Evolutionary conservation across 1,284 basidiomycete genomes (phyloP).

Genomic region (Boletellus deceptivus): DNA sequence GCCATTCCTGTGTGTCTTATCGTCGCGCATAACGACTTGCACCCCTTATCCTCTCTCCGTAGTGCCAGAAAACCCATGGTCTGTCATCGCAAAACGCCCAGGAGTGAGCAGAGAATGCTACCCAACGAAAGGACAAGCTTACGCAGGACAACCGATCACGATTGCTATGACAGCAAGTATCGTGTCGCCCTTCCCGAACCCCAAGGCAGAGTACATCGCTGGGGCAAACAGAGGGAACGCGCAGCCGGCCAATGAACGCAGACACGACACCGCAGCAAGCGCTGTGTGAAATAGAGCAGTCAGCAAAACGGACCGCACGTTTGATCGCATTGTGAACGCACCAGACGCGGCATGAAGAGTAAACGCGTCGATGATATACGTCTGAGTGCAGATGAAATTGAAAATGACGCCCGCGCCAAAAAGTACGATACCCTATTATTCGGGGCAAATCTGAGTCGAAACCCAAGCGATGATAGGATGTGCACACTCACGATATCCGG

Average conservation of each 20-base stretch:
- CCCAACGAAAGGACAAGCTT: slow-evolving; percentile 26
- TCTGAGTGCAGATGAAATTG: slow-evolving; percentile 48
- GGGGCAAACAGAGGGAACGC: slow-evolving; percentile 69
- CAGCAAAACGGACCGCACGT: not conserved
- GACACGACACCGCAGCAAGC: slow-evolving; percentile 53
- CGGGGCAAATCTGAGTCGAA: not conserved
- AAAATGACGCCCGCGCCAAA: slow-evolving; percentile 46
- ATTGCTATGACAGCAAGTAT: slow-evolving; percentile 57
- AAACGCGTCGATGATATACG: slow-evolving; percentile 56
- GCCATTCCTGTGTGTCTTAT: not conserved
- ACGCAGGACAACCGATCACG: slow-evolving; percentile 63
- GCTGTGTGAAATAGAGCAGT: slow-evolving; percentile 34
- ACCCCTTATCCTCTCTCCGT: slow-evolving; percentile 26
- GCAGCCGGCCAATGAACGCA: slow-evolving; percentile 62
- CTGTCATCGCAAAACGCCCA: not conserved
- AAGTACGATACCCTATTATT: slow-evolving; percentile 50
- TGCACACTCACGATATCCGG: slow-evolving; percentile 54
- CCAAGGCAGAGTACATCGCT: slow-evolving; percentile 59
- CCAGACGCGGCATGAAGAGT: slow-evolving; percentile 53
- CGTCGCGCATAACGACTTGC: slow-evolving; percentile 14
- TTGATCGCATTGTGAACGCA: slow-evolving; percentile 21
- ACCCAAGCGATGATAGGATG: not conserved
- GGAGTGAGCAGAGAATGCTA: not conserved
- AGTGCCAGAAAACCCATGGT: slow-evolving; percentile 28
- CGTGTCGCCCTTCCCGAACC: slow-evolving; percentile 64